Evolutionary conservation across 2,329 filamentous ascomycete genomes (phyloP).

Genomic region (Aspergillus costaricaensis): DNA sequence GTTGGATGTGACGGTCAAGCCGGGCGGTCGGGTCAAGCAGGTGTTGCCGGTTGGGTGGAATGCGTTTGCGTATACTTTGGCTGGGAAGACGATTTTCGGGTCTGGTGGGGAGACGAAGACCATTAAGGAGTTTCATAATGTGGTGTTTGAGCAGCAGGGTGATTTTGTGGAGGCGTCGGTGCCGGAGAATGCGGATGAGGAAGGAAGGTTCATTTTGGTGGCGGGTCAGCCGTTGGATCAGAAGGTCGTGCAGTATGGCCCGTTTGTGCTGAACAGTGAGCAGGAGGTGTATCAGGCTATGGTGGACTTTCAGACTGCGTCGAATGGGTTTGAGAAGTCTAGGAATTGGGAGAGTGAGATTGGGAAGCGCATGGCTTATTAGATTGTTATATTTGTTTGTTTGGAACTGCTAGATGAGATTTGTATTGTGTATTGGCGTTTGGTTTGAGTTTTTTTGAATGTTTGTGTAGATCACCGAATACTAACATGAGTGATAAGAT

Average conservation of each 20-base stretch:
- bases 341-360: slow-evolving; percentile 83
- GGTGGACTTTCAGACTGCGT: slow-evolving; percentile 69
- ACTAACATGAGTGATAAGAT: not conserved
- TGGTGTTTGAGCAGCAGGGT: slow-evolving; percentile 80
- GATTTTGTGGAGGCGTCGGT: slow-evolving; percentile 74
- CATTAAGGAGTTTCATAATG: slow-evolving; percentile 72
- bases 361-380: slow-evolving; percentile 68
- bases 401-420: not conserved
- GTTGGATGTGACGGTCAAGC: slow-evolving; percentile 76
- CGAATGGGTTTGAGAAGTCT: slow-evolving; percentile 79
- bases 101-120: slow-evolving; percentile 38
- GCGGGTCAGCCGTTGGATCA: slow-evolving; percentile 80
- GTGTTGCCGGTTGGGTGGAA: slow-evolving; percentile 80
- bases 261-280: slow-evolving; percentile 74
- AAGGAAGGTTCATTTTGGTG: slow-evolving; percentile 62
- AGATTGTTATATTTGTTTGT: not conserved
- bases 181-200: slow-evolving; percentile 62
- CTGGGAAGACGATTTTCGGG: slow-evolving; percentile 68
- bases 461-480: not conserved
- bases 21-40: slow-evolving; percentile 77
- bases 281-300: slow-evolving; percentile 76
- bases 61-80: slow-evolving; percentile 83
- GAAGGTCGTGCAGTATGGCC: slow-evolving; percentile 78
- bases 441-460: not conserved
- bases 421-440: slow-evolving; percentile 5